Base-by-base conservation (phyloP, 2,329 filamentous ascomycete species). In the Metarhizium sp. region DNA sequence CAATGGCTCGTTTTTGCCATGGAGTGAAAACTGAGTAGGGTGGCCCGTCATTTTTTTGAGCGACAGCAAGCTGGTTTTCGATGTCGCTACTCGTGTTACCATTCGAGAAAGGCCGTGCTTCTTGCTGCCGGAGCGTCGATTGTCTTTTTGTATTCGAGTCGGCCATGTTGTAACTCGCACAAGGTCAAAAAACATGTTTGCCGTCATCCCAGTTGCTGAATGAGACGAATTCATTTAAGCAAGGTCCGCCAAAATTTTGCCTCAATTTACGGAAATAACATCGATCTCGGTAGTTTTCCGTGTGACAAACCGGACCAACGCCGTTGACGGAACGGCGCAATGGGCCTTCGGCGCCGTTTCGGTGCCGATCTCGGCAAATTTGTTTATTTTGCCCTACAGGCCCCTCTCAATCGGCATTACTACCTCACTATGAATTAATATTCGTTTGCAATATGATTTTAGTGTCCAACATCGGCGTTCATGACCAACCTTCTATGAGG, bases 1-100 rank as follows among this genome's bases (percentile, higher is more conserved):
- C 69, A 45, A 77, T 69, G 46, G 66, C 55, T 5, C 70, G 67
- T 53, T 77, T 77, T 46, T 73, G 61, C 67, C 70, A 71, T 57
- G 60, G 56, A 6, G 71, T 69, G 60, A 71, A 72, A 55, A 70
- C 59, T 1, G 73, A 74, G 40, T 73, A 76, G 3, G 63, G 63
- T 3, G 61, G 60, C 10, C 58, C 52, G 3, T 55, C 43, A 2
- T 51, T 36, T 38, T 55, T 49, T 38, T 52, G 40, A 25, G 49
- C 43, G 30, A 42, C 18, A 16, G 53, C 34, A 5, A 55, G n/a
- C 29, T 60, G 57, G 30, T 60, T 62, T 50, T 63, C 63, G 4
- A 56, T 29, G 29, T 59, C 53, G 11, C 30, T 42, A 42, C 16
- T 11, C 6, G 25, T 14, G 13, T n/a, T 30, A 14, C 20, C 45